Conservation (phyloP, 176 grass and related monocot genomes). For the Oryza glaberrima region DNA sequence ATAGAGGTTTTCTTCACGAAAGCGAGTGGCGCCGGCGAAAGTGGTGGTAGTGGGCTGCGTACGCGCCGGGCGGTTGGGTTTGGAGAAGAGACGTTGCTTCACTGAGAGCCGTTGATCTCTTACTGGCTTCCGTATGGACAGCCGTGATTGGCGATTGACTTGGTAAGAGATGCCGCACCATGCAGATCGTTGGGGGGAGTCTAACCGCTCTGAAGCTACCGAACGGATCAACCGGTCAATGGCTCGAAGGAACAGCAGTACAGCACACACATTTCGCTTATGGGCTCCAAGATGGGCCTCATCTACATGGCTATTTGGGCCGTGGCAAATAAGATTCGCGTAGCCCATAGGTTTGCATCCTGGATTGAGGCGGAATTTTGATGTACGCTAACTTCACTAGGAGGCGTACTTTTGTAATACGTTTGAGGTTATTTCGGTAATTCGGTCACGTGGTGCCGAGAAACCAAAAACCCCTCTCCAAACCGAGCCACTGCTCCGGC, state of each 20-base stretch:
- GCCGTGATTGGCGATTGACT: constrained; percentile 23
- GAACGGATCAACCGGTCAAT: constrained; percentile 10
- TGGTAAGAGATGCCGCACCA: neutral
- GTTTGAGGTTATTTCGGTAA: constrained; percentile 13
- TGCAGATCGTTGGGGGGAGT: neutral
- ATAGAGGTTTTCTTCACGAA: constrained; percentile 17
- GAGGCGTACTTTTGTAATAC: neutral
- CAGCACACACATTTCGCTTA: neutral
- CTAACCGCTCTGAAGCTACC: neutral
- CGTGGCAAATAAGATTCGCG: neutral
- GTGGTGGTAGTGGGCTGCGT: neutral
- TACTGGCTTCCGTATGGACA: neutral
- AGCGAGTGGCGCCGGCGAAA: neutral
- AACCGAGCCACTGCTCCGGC: constrained; percentile 21
- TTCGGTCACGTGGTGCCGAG: neutral
- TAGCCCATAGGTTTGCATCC: neutral
- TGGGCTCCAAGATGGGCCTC: neutral
- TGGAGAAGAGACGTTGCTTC: constrained; percentile 32
- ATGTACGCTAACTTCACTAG: fast-evolving
- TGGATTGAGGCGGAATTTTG: fast-evolving
- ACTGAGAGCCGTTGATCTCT: neutral
- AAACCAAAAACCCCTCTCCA: constrained; percentile 37
- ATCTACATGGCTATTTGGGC: neutral
- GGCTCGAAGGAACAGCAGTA: neutral
- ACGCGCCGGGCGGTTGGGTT: neutral